These are phyloP conservation scores for Parmelia sp. DNA, from an alignment of 495 filamentous ascomycete genomes.

Conservation along the genomic window DNA sequence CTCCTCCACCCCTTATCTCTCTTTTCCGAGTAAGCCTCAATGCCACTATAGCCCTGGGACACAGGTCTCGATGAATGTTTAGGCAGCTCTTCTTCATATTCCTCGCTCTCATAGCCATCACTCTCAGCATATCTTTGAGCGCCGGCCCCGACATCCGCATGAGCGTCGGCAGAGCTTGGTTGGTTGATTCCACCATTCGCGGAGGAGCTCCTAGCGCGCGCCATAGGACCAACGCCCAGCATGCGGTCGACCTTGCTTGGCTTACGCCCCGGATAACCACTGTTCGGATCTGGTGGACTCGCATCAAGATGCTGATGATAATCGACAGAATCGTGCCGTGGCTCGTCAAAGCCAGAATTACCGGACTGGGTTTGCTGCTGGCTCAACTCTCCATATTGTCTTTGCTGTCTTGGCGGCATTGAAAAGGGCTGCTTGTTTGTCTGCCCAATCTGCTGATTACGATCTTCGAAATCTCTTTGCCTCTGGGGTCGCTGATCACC, in stretches of 20 bases:
- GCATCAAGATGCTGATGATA: conserved; percentile 20
- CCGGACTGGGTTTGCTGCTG: conserved; percentile 1
- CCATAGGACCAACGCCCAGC: conserved; percentile 14
- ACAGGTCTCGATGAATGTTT: background rate
- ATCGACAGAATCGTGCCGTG: conserved; percentile 20
- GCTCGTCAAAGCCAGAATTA: conserved; percentile 3
- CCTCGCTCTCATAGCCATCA: conserved; percentile 4
- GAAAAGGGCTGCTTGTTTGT: conserved; percentile 7
- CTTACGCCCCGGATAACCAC: conserved; percentile 5
- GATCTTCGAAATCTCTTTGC: conserved; percentile 15
- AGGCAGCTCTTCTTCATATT: background rate
- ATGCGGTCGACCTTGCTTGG: conserved; percentile 24
- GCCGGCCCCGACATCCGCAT: background rate
- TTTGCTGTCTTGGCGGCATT: conserved; percentile 16
- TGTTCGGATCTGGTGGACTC: conserved; percentile 1
- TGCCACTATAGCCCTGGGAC: conserved; percentile 20
- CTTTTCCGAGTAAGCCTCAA: conserved; percentile 23
- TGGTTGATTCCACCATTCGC: background rate
- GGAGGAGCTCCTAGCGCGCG: background rate
- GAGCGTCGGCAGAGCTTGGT: background rate
- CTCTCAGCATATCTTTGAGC: background rate
- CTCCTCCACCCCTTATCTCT: conserved; percentile 22
- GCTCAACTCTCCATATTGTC: conserved; percentile 3
- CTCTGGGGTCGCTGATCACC: conserved; percentile 6
- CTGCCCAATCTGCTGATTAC: conserved; percentile 13